Evolutionary conservation across 345 rosid genomes (phyloP), one percentile per base, ranked within the genome.

Genomic region (Populus deltoides): DNA sequence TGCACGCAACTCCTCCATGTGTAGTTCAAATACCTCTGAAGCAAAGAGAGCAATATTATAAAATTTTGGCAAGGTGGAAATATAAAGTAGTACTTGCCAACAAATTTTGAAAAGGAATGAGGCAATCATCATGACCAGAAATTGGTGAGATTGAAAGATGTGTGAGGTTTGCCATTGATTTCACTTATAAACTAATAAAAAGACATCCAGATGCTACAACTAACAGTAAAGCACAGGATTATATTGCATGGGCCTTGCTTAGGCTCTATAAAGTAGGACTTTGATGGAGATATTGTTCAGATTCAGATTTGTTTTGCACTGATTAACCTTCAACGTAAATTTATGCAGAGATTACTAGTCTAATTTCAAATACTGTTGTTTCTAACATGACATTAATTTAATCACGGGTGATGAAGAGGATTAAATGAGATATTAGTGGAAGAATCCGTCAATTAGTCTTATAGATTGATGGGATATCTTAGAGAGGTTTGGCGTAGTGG

Each of bases 21-120:
- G 97, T 76, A 96, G 83, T 79, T 93, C 87, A 77, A 96, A 96
- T 67, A 96, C 97, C 92, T 93, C 98, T 93, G 94, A 88, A 81
- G 59, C 75, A 71, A 68, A 75, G 38, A 61, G 8, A 43, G 36
- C 41, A 24, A 38, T 49, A 36, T 17, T 73, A 25, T 36, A 53
- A 41, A 69, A 39, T 69, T 68, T 69, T 13, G 15, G 2, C 31
- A 39, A 68, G 8, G 72, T 11, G 15, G 51, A 45, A 41, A 68
- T 68, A n/a, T 68, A 68, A 68, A 41, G 25, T 39, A 41, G 53
- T 29, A 20, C 3, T 13, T 69, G 17, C 20, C 72, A 41, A n/a
- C 33, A 69, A 39, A 25, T 41, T n/a, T 22, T 39, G 49, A 39
- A 1, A 12, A 22, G 25, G 27, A 35, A n/a, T 18, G 29, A n/a